These are phyloP conservation scores for Hansenula sp. DNA, from an alignment of 1,139 yeast species.

Conservation along the genomic window DNA sequence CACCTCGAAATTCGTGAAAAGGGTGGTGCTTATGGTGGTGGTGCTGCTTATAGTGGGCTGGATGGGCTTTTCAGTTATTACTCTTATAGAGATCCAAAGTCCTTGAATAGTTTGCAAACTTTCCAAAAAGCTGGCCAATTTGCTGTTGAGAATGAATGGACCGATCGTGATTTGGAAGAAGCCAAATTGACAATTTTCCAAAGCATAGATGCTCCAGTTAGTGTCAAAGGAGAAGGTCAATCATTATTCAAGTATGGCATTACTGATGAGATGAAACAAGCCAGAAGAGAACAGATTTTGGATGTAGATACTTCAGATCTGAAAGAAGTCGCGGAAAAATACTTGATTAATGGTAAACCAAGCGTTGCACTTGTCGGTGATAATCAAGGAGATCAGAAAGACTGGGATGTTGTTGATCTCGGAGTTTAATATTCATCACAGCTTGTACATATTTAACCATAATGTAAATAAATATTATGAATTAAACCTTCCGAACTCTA, in stretches of 20 bases:
- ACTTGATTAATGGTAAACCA: constrained; percentile 32
- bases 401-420: constrained; percentile 20
- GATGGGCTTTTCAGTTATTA: constrained; percentile 80
- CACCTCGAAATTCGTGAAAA: constrained; percentile 91
- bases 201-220: constrained; percentile 84
- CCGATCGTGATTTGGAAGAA: constrained; percentile 69
- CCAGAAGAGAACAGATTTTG: constrained; percentile 69
- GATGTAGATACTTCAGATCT: constrained; percentile 64
- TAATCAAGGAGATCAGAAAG: constrained; percentile 8
- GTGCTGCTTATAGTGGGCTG: constrained; percentile 76
- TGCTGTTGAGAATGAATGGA: constrained; percentile 50
- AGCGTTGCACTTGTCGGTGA: constrained; percentile 23
- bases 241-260: constrained; percentile 64
- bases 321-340: constrained; percentile 56
- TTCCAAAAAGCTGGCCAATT: constrained; percentile 55
- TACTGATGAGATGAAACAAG: constrained; percentile 76
- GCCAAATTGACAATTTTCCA: constrained; percentile 92
- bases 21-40: constrained; percentile 99
- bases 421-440: not conserved
- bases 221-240: constrained; percentile 76
- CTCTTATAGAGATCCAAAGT: constrained; percentile 93
- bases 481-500: no score
- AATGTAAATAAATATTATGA: no score
- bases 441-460: no score
- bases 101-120: constrained; percentile 61